Percentiles rank a stretch among this genome's conserved stretches.
These are phyloP conservation scores for Perilla frutescens DNA, from an alignment of 257 asterid species.

Conservation along the genomic window DNA sequence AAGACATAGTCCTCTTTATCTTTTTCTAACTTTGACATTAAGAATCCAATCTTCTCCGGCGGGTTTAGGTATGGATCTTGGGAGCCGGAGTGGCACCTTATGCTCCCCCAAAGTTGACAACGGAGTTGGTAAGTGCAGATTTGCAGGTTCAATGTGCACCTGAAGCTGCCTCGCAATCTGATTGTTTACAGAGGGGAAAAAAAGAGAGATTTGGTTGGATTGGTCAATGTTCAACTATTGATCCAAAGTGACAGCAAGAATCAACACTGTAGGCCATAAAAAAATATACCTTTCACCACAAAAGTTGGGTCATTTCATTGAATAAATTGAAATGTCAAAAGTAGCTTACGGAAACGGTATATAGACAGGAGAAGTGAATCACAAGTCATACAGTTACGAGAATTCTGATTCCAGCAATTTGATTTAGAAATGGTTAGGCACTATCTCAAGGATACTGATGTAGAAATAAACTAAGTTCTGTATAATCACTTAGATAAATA, in stretches of 20 bases:
- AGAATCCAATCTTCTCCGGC: slow-evolving; percentile 69
- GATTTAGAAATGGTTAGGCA: background rate
- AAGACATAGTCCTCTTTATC: slow-evolving; percentile 31
- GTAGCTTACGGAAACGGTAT: background rate
- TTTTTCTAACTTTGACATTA: slow-evolving; percentile 46
- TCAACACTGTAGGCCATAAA: background rate
- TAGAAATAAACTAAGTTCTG: slow-evolving; percentile 1
- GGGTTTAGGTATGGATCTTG: slow-evolving; percentile 76
- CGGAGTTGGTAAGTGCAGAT: slow-evolving; percentile 65
- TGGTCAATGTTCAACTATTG: background rate
- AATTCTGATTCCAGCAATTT: slow-evolving; percentile 8
- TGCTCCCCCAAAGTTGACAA: slow-evolving; percentile 70
- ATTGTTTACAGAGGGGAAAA: background rate
- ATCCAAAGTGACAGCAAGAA: background rate
- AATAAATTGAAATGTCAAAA: slow-evolving; percentile 3
- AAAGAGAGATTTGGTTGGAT: background rate
- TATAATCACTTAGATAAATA: background rate
- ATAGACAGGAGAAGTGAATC: background rate
- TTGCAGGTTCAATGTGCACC: slow-evolving; percentile 75
- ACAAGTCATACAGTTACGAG: background rate
- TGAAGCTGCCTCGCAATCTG: slow-evolving; percentile 78
- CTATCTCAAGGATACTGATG: slow-evolving; percentile 11
- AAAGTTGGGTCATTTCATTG: slow-evolving; percentile 7
- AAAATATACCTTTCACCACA: background rate
- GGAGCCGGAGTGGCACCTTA: slow-evolving; percentile 81